These are phyloP conservation scores for Rhytidiadelphus loreus DNA, from an alignment of 225 moss, liverwort and hornwort species.

Conservation along the genomic window DNA sequence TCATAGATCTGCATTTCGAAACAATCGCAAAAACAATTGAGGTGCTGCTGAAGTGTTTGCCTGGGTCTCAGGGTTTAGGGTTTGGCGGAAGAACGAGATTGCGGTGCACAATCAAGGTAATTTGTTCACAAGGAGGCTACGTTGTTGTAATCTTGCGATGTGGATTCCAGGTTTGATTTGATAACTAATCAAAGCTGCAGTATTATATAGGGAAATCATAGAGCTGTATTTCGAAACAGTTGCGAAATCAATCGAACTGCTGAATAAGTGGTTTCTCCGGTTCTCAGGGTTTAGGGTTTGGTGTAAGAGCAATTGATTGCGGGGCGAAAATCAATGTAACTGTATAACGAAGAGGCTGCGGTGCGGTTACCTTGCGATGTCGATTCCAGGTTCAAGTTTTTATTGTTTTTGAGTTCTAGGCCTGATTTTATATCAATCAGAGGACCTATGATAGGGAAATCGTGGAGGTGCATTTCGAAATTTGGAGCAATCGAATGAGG, in stretches of 20 bases:
- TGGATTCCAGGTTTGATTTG: not conserved
- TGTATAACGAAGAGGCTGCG: not conserved
- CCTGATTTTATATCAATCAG: not conserved
- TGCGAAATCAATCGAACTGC: not conserved
- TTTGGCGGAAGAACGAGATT: not conserved
- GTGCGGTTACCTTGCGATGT: not conserved
- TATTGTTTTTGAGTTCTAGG: not conserved
- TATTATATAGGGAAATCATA: not conserved
- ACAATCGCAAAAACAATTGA: not conserved
- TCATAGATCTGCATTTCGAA: not conserved
- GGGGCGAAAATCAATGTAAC: not conserved
- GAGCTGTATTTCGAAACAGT: not conserved
- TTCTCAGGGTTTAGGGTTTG: not conserved
- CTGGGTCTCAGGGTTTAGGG: not conserved
- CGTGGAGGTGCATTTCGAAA: not conserved
- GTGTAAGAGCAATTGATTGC: not conserved
- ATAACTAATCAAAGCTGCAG: not conserved
- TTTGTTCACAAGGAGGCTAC: not conserved
- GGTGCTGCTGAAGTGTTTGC: not conserved
- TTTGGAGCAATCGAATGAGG: not conserved
- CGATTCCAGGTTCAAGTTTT: not conserved
- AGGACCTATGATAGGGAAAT: not conserved
- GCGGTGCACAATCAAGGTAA: not conserved
- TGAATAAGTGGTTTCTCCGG: not conserved
- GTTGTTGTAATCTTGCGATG: not conserved